Evolutionary conservation across 1,139 yeast species (phyloP), one percentile per base, ranked within the genome.

Genomic region (Candida glucosophila): DNA sequence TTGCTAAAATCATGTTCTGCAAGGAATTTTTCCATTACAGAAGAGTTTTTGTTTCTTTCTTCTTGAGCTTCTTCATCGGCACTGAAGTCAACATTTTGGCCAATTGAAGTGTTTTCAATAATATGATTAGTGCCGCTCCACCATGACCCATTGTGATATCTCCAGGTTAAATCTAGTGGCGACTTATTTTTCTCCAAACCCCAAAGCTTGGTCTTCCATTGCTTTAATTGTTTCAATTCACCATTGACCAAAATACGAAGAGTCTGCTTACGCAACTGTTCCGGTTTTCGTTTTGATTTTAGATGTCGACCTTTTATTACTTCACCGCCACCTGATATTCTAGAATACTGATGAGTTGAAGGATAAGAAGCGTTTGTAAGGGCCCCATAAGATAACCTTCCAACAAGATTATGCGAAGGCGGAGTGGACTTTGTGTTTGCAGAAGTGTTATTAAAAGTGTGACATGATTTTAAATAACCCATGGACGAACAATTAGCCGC

Each of bases 131-230:
- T 75, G 6, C 92, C 92, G 50, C 85, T 85, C 39, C 65, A 67
- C 98, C 98, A 90, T 22, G 64, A 67, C 0, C 83, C 83, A 33
- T 77, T 67, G 10, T 50, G 56, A 45, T 70, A 88, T 29, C 57
- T 56, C 51, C 64, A 71, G 0, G 80, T 79, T 39, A 86, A 59
- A 38, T 78, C 90, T 22, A 69, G 64, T 2, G 65, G 47, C 3
- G 68, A 59, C 39, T 69, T 75, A 37, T 71, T 67, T 53, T 81
- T 78, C 38, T 80, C 88, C 32, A 74, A 63, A 6, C 97, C 97
- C 98, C 98, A 90, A 22, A 90, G 62, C 43, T 85, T 85, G 14
- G 77, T 74, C 53, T 82, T 82, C 41, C 64, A 67, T 34, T 77
- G 60, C 41, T 72, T 73, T 32, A 77, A 53, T 5, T 61, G 60